A percentile compares a stretch with the other conserved stretches of the same genome.
These are phyloP conservation scores for Aureobasidium lini DNA, from an alignment of 2,329 filamentous ascomycete species.

Conservation along the genomic window DNA sequence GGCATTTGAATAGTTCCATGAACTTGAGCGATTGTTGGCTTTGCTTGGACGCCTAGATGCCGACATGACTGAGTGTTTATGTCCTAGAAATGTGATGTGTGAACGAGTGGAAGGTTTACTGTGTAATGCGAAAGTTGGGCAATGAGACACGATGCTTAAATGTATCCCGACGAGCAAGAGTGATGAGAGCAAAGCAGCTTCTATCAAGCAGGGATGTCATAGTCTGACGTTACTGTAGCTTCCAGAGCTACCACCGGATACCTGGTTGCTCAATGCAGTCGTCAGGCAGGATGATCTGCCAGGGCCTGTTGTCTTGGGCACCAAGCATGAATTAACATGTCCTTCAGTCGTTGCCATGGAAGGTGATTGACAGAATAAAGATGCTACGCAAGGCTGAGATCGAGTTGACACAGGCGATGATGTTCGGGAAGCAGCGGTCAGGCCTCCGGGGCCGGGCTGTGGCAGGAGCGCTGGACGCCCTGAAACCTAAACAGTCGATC, in stretches of 20 bases:
- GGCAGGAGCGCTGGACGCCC: not conserved
- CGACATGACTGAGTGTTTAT: not conserved
- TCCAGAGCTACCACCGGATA: not conserved
- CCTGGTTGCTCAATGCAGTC: not conserved
- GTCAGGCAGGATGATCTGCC: not conserved
- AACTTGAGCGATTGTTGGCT: not conserved
- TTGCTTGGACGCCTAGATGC: not conserved
- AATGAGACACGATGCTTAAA: not conserved
- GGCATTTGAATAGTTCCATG: conserved; percentile 10
- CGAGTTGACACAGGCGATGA: not conserved
- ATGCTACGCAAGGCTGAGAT: not conserved
- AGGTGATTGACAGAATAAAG: not conserved
- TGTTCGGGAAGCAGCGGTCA: not conserved
- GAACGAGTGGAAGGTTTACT: not conserved
- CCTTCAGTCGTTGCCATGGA: not conserved
- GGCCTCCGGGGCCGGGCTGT: not conserved
- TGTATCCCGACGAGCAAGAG: not conserved
- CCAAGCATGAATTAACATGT: not conserved
- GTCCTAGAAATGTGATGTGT: not conserved
- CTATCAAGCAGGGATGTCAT: not conserved
- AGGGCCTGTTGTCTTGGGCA: not conserved
- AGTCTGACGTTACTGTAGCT: conserved; percentile 1
- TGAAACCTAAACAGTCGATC: not conserved
- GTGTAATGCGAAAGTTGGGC: not conserved
- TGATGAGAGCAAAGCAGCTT: not conserved